phyloP scores from a whole-genome alignment of 2,329 filamentous ascomycete species.

The Scedosporium boydii region DNA sequence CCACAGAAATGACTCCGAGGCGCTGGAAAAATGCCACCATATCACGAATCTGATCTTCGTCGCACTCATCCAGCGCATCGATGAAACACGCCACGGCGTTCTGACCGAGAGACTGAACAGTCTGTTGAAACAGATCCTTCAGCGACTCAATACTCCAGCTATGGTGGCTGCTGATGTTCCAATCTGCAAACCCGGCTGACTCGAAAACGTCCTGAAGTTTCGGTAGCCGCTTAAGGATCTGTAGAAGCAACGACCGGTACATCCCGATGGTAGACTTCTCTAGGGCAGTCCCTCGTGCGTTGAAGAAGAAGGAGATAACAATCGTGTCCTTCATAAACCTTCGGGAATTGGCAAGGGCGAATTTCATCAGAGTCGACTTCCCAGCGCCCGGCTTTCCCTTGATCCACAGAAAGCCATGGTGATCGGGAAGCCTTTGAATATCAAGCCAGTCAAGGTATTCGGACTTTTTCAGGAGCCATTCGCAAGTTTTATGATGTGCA shows the following conservation, averaged over 20 bases:
- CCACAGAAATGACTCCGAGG: conserved; percentile 18
- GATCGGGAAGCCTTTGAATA: background rate
- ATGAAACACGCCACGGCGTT: conserved; percentile 17
- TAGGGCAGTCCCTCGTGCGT: conserved; percentile 31
- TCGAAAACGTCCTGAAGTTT: conserved; percentile 8
- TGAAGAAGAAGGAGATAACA: conserved; percentile 39
- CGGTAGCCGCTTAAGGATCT: conserved; percentile 26
- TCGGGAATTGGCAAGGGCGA: conserved; percentile 12
- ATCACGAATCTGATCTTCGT: conserved; percentile 27
- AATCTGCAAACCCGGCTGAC: background rate
- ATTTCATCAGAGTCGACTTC: conserved; percentile 38
- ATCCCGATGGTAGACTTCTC: conserved; percentile 37
- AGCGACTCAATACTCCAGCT: background rate
- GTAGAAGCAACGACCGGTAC: conserved; percentile 37
- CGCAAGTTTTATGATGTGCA: background rate
- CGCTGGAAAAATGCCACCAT: conserved; percentile 35
- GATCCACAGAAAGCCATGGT: conserved; percentile 31
- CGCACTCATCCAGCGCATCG: conserved; percentile 40
- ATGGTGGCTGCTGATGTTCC: background rate
- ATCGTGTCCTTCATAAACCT: conserved; percentile 10
- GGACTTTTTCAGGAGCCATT: background rate
- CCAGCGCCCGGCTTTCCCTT: conserved; percentile 32
- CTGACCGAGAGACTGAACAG: conserved; percentile 5
- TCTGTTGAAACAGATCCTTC: background rate
- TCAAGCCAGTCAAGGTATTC: background rate